Conservation (phyloP, 1,284 basidiomycete species). For the Rhodotorula sp. region DNA sequence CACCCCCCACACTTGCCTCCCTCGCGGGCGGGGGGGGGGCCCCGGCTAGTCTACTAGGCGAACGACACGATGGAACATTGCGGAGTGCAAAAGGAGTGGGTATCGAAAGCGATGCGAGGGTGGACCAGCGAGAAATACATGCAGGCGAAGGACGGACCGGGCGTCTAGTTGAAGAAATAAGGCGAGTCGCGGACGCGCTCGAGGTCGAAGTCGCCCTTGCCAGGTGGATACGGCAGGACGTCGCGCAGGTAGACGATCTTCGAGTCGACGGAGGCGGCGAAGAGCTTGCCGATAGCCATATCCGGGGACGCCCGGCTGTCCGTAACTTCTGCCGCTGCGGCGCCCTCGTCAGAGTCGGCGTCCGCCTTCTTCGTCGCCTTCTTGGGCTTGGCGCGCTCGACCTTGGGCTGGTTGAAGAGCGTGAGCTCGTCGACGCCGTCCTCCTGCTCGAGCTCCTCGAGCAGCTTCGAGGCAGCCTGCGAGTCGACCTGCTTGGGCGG, state of each 20-base stretch:
- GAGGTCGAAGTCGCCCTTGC: constrained; percentile 87
- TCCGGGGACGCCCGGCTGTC: constrained; percentile 29
- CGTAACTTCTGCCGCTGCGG: constrained; percentile 14
- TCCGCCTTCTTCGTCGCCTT: neutral
- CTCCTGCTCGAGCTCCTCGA: constrained; percentile 44
- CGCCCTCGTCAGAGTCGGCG: constrained; percentile 2
- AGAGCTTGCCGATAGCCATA: neutral
- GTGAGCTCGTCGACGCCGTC: constrained; percentile 24
- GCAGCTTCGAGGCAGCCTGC: constrained; percentile 38
- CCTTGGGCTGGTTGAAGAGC: constrained; percentile 26
- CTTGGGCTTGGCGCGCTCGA: constrained; percentile 29
- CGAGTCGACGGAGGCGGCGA: constrained; percentile 25
- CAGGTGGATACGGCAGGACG: constrained; percentile 76
- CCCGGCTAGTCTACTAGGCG: too few species aligned
- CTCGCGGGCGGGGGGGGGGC: too few species aligned
- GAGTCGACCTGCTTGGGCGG: constrained; percentile 5
- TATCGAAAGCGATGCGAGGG: too few species aligned
- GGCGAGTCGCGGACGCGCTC: constrained; percentile 72
- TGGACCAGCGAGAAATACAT: too few species aligned
- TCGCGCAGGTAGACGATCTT: constrained; percentile 71
- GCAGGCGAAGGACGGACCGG: too few species aligned
- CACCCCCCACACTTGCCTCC: too few species aligned
- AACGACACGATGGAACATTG: too few species aligned
- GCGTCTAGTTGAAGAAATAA: constrained; percentile 65
- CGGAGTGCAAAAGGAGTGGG: too few species aligned